phyloP scores from a whole-genome alignment of 129 eudicot genomes.

The Flaveria robusta region DNA sequence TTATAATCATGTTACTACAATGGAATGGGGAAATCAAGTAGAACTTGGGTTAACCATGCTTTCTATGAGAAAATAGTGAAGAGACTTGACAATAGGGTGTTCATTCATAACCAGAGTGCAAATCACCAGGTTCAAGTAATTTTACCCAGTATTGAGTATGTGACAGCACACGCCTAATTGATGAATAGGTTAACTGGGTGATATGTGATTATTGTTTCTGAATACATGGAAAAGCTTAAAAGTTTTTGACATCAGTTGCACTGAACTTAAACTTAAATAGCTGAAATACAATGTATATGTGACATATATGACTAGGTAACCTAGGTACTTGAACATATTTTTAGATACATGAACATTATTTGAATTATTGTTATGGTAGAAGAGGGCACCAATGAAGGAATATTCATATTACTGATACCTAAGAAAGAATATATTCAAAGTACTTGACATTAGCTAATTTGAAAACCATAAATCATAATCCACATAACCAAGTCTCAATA shows the following conservation, averaged over 20 bases:
- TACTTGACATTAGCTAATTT: neutral
- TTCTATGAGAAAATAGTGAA: no score
- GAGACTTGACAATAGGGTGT: neutral
- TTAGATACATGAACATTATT: neutral
- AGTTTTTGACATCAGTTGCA: neutral
- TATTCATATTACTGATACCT: neutral
- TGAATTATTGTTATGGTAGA: conserved; percentile 4
- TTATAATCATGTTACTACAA: neutral
- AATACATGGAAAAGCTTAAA: neutral
- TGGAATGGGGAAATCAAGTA: neutral
- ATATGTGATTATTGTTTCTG: neutral
- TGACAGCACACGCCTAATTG: neutral
- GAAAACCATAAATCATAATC: neutral
- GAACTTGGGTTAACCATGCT: neutral
- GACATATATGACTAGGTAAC: neutral
- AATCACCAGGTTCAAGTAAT: neutral
- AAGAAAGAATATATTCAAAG: neutral
- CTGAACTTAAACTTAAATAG: neutral
- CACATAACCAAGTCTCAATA: neutral
- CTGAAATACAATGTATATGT: neutral
- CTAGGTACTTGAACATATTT: neutral
- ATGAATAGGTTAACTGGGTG: neutral
- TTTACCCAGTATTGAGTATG: neutral
- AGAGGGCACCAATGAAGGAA: neutral
- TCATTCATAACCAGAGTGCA: neutral